phyloP scores from a whole-genome alignment of 2,329 filamentous ascomycete species.

The Trichophyton benhamiae region DNA sequence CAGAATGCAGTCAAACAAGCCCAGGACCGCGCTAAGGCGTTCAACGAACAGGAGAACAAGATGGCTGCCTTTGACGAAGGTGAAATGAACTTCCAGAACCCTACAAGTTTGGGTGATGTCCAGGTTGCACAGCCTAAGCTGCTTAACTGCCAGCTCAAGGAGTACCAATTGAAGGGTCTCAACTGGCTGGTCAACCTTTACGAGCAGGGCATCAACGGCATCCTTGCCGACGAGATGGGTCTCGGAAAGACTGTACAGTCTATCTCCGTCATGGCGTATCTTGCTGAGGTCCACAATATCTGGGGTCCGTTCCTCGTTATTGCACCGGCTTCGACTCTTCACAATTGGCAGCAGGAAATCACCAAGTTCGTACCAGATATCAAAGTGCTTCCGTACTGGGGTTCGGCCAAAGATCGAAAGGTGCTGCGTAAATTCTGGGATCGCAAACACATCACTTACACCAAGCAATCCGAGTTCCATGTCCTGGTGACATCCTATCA shows the following conservation, averaged over 20 bases:
- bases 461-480: constrained; percentile 84
- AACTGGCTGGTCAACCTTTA: constrained; percentile 99
- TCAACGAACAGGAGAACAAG: constrained; percentile 61
- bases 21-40: constrained; percentile 80
- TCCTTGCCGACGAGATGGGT: constrained; percentile 98
- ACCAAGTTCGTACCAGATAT: constrained; percentile 85
- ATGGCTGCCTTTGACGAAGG: constrained; percentile 75
- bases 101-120: constrained; percentile 83
- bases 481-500: constrained; percentile 96
- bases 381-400: constrained; percentile 97
- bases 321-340: constrained; percentile 52
- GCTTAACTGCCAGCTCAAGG: constrained; percentile 86
- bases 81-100: constrained; percentile 99
- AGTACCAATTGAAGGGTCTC: constrained; percentile 97
- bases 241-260: constrained; percentile 98
- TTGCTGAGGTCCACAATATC: constrained; percentile 96
- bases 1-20: constrained; percentile 92
- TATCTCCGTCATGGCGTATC: constrained; percentile 97
- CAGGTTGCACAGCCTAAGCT: constrained; percentile 91
- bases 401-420: constrained; percentile 84
- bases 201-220: constrained; percentile 96
- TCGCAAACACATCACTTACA: constrained; percentile 91
- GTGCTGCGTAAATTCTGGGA: constrained; percentile 98
- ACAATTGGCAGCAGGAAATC: constrained; percentile 98
- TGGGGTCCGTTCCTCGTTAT: constrained; percentile 87